Evolutionary conservation across 2,329 filamentous ascomycete species (phyloP), one percentile per base, ranked within the genome.

Genomic region (Exophiala calicioides): DNA sequence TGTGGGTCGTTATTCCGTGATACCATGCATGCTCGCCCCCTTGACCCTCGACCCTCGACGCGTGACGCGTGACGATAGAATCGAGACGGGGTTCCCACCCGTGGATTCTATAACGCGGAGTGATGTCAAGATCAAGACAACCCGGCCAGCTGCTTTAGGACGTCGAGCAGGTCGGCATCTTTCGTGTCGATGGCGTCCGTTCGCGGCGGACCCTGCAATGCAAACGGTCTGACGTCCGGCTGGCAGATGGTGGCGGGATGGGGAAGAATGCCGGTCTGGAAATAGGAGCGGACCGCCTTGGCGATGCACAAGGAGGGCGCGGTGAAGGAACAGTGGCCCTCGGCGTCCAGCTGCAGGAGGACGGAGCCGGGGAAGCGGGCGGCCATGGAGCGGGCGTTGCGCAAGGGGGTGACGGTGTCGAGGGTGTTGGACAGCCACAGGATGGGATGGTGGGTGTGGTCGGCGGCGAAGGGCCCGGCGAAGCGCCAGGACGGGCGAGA

Each of bases 331-430:
- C 41, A 41, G 62, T 70, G 59, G 51, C 67, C 66, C 52, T 68
- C 66, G 3, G 68, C 65, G 44, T 76, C 68, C 44, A 72, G 69
- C 23, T 70, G 58, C 3, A 78, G 60, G 6, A 77, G 59, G 3
- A 58, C 62, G 20, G 58, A 62, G 7, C 50, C 57, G 12, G 57
- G 50, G 29, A 61, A 60, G 1, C 48, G 50, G 3, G 52, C 30
- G 33, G 56, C 59, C 35, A 57, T 52, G 32, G 59, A 60, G 8
- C 53, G 37, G 2, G 62, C 62, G 4, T 58, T 60, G 1, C 35
- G 37, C 4, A 63, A 41, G 15, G 62, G 59, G 4, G 60, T 64
- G 6, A 58, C 52, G 1, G 53, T 55, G 26, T 64, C 61, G 15
- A 52, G 52, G 3, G 56, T 57, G 32, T 58, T 62, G 2, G 56